Evolutionary conservation across 1,139 yeast species (phyloP).

Genomic region (Geotrichum histeridarum): DNA sequence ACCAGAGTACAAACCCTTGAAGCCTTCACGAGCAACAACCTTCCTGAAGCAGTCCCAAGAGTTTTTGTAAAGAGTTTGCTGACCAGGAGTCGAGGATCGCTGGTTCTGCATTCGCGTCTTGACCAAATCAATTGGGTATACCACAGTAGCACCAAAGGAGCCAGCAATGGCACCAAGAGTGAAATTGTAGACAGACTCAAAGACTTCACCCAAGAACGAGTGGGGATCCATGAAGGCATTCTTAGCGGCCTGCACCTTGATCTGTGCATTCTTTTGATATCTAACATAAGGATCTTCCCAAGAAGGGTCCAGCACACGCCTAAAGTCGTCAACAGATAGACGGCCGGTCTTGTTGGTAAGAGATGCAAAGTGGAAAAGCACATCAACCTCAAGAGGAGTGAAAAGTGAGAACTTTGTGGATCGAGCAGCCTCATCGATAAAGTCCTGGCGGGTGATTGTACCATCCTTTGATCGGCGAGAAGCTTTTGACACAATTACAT

Average conservation of each 20-base stretch:
- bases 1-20: constrained; percentile 85
- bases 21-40: constrained; percentile 71
- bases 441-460: constrained; percentile 38
- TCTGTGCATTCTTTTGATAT: constrained; percentile 33
- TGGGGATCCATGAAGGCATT: constrained; percentile 39
- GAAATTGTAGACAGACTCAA: constrained; percentile 84
- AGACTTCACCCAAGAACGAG: constrained; percentile 45
- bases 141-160: constrained; percentile 95
- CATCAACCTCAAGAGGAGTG: constrained; percentile 43
- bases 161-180: constrained; percentile 92
- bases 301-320: constrained; percentile 42
- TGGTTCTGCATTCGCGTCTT: constrained; percentile 98
- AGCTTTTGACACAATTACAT: constrained; percentile 37
- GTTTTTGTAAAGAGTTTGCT: constrained; percentile 55
- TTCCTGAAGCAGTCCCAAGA: constrained; percentile 82
- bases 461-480: constrained; percentile 34
- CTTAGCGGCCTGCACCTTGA: constrained; percentile 41
- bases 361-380: constrained; percentile 43
- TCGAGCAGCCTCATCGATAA: constrained; percentile 40
- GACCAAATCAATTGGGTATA: constrained; percentile 92
- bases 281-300: constrained; percentile 41
- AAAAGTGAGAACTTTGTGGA: constrained; percentile 40
- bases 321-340: constrained; percentile 39
- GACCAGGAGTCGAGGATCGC: constrained; percentile 55
- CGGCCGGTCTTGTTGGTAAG: constrained; percentile 35